A percentile compares a stretch with the other conserved stretches of the same genome.
phyloP scores from a whole-genome alignment of 2,329 filamentous ascomycete genomes.

The Talaromyces sp. region DNA sequence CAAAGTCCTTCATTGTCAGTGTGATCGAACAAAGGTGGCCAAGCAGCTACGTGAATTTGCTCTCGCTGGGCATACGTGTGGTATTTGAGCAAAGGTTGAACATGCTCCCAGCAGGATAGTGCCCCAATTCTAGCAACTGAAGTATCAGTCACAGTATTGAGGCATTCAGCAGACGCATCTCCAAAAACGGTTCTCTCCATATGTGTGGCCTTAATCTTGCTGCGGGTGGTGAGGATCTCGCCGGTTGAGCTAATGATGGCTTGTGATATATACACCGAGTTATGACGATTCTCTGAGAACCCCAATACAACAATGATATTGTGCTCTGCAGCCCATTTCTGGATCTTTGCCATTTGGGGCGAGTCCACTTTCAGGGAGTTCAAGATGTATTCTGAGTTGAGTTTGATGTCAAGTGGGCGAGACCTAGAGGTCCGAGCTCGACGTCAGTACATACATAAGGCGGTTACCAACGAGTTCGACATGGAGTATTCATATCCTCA shows the following conservation, averaged over 20 bases:
- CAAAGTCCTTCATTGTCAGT: too few species aligned
- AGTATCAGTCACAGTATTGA: slow-evolving; percentile 45
- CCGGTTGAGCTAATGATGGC: slow-evolving; percentile 10
- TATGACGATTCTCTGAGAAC: slow-evolving; percentile 8
- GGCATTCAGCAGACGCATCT: slow-evolving; percentile 44
- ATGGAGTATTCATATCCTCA: too few species aligned
- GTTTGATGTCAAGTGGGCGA: background rate
- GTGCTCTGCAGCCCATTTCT: slow-evolving; percentile 2
- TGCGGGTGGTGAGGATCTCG: slow-evolving; percentile 7
- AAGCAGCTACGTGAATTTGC: too few species aligned
- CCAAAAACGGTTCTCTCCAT: slow-evolving; percentile 57
- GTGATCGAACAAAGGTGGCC: too few species aligned
- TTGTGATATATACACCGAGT: slow-evolving; percentile 15
- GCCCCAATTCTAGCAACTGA: slow-evolving; percentile 46
- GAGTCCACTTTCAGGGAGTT: slow-evolving; percentile 12
- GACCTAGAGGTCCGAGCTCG: too few species aligned
- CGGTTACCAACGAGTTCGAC: too few species aligned
- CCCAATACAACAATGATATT: slow-evolving; percentile 10
- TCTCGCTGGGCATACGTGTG: too few species aligned
- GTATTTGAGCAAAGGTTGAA: slow-evolving; percentile 55
- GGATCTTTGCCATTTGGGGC: slow-evolving; percentile 12
- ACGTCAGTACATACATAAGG: too few species aligned
- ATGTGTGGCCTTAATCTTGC: slow-evolving; percentile 58
- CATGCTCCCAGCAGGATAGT: slow-evolving; percentile 57
- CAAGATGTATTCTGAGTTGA: slow-evolving; percentile 8